Conservation (phyloP, 2,329 filamentous ascomycete genomes). For the Colletotrichum neosansevieriae region DNA sequence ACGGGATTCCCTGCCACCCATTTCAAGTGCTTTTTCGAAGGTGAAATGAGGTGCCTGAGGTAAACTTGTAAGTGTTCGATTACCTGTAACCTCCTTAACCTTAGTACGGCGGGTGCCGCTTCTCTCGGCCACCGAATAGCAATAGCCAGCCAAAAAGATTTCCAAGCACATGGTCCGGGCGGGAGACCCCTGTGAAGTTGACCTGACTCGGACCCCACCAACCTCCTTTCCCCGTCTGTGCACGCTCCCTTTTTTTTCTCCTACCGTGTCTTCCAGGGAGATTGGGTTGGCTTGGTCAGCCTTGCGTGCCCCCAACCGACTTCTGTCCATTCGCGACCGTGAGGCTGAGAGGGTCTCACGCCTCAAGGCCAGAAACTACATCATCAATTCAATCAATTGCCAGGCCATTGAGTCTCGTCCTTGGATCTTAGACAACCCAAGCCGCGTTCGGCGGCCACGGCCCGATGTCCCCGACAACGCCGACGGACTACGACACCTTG, state of each 20-base stretch:
- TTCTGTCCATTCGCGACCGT: constrained; percentile 25
- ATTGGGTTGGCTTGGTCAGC: not conserved
- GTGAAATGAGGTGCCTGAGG: not conserved
- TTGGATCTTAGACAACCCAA: not conserved
- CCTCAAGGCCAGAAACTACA: constrained; percentile 7
- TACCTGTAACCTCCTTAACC: too few relatives aligned
- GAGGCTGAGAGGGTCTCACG: constrained; percentile 33
- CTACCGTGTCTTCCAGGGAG: not conserved
- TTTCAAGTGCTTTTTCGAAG: not conserved
- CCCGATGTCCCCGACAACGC: constrained; percentile 38
- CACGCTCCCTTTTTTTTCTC: constrained; percentile 20
- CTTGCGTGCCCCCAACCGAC: constrained; percentile 19
- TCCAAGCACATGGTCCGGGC: constrained; percentile 19
- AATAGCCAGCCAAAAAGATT: not conserved
- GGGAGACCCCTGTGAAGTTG: not conserved
- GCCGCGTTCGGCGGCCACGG: constrained; percentile 7
- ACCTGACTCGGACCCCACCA: constrained; percentile 12
- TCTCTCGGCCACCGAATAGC: constrained; percentile 23
- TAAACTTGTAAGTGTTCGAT: too few relatives aligned
- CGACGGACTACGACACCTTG: constrained; percentile 38
- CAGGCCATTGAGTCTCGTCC: constrained; percentile 17
- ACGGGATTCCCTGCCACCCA: not conserved
- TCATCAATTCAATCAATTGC: not conserved
- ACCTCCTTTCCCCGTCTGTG: constrained; percentile 34
- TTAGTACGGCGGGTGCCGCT: constrained; percentile 13